Evolutionary conservation across 78 protist genomes (phyloP), one percentile per base, ranked within the genome.

Genomic region (Planoprotostelium fungivorum): DNA sequence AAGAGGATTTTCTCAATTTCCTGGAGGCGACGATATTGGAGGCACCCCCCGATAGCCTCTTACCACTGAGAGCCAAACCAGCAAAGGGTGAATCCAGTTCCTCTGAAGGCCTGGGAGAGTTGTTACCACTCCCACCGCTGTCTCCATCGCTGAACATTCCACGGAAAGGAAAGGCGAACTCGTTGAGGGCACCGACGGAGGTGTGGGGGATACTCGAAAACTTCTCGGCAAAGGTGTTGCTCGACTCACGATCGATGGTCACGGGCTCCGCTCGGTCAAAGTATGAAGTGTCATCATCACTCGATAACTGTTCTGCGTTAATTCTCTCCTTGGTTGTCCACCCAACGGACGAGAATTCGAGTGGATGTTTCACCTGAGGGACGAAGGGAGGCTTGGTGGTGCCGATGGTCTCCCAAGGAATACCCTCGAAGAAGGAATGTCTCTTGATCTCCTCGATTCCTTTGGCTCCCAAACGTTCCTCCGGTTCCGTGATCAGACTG

Each of bases 371-470:
- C 16, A 16, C 73, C 73, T 51, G 73, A 1, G 96, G 96, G 28
- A 89, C 91, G 89, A 94, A 94, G 29, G 94, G 94, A 31, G 94
- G 94, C 0, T 89, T 91, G 31, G n/a, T 16, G 34, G 63, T 84
- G 36, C 93, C 97, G n/a, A 97, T 34, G 28, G 0, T 23, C 0
- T 63, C 92, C 98, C 98, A 98, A 35, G 90, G 85, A 28, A 97
- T 93, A 29, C 93, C 97, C 34, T n/a, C 37, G 89, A 98, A 98
- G 91, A 97, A 98, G 0, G 96, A 95, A 87, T 98, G 99, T 16
- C 83, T 1, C 88, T 87, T 84, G 25, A 98, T 92, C 51, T 97
- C 98, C 0, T 94, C 95, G 35, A 96, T 89, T 83, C 92, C 90
- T 28, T 28, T 10, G 35, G 90, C 89, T n/a, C 96, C 94, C 0